Evolutionary conservation across 805 yeast genomes (phyloP).

Genomic region (Suhomyces pyralidae): DNA sequence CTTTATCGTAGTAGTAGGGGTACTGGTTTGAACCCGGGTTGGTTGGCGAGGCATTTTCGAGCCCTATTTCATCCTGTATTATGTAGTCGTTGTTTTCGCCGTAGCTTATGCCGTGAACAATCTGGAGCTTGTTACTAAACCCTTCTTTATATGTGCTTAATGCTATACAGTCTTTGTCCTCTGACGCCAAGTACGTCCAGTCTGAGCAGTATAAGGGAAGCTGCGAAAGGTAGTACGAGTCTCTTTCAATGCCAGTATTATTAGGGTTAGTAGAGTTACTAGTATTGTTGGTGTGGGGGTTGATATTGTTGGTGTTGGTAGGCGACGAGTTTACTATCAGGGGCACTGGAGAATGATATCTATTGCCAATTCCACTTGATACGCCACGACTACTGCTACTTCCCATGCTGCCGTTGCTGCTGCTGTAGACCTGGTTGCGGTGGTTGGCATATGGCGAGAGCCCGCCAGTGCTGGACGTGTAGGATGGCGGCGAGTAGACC

Average conservation of each 20-base stretch:
- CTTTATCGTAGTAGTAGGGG: background rate
- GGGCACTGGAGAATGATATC: background rate
- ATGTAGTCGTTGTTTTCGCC: constrained; percentile 17
- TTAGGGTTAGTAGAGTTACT: no score
- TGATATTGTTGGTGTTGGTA: background rate
- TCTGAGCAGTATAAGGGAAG: constrained; percentile 35
- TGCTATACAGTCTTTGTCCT: constrained; percentile 51
- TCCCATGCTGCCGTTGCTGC: background rate
- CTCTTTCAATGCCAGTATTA: constrained; percentile 12
- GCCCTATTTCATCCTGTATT: constrained; percentile 6
- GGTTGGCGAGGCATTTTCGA: constrained; percentile 9
- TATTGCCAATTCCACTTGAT: background rate
- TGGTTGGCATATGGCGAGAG: constrained; percentile 5
- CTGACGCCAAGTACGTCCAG: constrained; percentile 26
- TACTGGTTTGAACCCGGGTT: background rate
- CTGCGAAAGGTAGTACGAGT: constrained; percentile 25
- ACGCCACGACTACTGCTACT: background rate
- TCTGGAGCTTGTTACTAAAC: constrained; percentile 59
- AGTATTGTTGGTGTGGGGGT: background rate
- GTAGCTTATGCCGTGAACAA: constrained; percentile 34
- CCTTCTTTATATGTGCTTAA: constrained; percentile 82
- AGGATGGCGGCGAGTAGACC: constrained; percentile 3
- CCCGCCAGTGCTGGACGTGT: background rate
- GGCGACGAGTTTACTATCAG: background rate
- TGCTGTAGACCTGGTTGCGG: background rate